Percentiles rank a stretch among this genome's conserved stretches.
Conservation (phyloP, 2,329 filamentous ascomycete species). For the Neopestalotiopsis sp. region DNA sequence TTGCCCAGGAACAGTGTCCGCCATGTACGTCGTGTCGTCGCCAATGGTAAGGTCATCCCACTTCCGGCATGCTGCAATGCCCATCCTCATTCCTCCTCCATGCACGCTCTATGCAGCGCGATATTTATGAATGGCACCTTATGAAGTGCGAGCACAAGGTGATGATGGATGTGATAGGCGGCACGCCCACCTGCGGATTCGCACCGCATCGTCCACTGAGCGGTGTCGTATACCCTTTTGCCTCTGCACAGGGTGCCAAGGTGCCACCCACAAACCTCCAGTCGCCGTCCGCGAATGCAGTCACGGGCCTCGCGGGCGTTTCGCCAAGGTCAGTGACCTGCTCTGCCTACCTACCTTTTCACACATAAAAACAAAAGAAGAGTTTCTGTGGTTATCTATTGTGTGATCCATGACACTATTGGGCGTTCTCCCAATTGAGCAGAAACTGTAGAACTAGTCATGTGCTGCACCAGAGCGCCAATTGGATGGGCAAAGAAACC, state of each 20-base stretch:
- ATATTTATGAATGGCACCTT: conserved; percentile 19
- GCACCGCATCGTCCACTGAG: conserved; percentile 8
- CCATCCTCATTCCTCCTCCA: conserved; percentile 17
- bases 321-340: conserved; percentile 9
- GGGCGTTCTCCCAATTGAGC: not conserved
- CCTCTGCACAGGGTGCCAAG: conserved; percentile 16
- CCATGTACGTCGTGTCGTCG: not conserved
- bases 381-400: not conserved
- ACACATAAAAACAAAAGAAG: not conserved
- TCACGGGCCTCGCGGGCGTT: conserved; percentile 17
- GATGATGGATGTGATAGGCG: conserved; percentile 17
- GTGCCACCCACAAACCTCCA: conserved; percentile 11
- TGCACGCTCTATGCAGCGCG: conserved; percentile 15
- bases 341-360: not conserved
- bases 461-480: not conserved
- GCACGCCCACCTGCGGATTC: not conserved
- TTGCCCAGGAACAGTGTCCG: conserved; percentile 10
- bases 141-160: conserved; percentile 9
- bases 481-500: conserved; percentile 8
- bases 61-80: conserved; percentile 16
- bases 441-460: not conserved
- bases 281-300: not conserved
- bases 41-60: conserved; percentile 9
- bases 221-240: conserved; percentile 16
- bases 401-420: not conserved